Conservation (phyloP, 1,139 yeast species). For the Magnusiomyces ingens region DNA sequence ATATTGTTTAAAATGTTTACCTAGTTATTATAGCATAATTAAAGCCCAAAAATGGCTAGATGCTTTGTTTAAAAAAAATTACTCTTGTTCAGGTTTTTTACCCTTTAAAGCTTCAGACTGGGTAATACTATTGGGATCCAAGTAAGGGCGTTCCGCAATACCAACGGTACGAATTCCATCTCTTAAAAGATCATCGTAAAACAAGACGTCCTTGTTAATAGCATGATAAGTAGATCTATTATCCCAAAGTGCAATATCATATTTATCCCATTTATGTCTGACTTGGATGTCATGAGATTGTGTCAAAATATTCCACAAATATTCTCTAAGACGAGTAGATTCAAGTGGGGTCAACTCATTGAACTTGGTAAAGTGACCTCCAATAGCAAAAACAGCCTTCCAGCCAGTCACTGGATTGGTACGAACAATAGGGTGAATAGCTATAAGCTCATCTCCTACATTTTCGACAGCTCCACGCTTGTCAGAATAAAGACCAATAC, state of each 20-base stretch:
- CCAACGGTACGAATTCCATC: conserved; percentile 57
- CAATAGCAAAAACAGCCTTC: conserved; percentile 40
- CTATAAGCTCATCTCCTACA: conserved; percentile 25
- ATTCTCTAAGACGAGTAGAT: conserved; percentile 34
- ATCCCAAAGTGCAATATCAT: conserved; percentile 42
- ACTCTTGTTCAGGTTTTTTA: background rate
- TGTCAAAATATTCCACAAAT: conserved; percentile 38
- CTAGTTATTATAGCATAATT: too few species aligned
- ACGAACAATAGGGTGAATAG: conserved; percentile 41
- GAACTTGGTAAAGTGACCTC: conserved; percentile 37
- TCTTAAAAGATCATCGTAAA: conserved; percentile 34
- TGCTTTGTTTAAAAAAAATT: too few species aligned
- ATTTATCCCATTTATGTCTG: conserved; percentile 47
- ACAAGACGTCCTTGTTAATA: conserved; percentile 15
- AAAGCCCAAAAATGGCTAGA: too few species aligned
- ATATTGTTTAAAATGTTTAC: too few species aligned
- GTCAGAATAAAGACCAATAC: conserved; percentile 34
- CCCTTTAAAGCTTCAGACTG: conserved; percentile 38
- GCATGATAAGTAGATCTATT: conserved; percentile 24
- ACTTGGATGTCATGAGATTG: conserved; percentile 35
- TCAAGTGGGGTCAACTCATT: conserved; percentile 39
- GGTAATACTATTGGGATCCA: conserved; percentile 46
- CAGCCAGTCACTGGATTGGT: conserved; percentile 46
- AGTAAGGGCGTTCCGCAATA: conserved; percentile 49
- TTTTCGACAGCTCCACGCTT: conserved; percentile 33